These are phyloP conservation scores for Diutina catenulata DNA, from an alignment of 1,139 yeast genomes.

Conservation along the genomic window DNA sequence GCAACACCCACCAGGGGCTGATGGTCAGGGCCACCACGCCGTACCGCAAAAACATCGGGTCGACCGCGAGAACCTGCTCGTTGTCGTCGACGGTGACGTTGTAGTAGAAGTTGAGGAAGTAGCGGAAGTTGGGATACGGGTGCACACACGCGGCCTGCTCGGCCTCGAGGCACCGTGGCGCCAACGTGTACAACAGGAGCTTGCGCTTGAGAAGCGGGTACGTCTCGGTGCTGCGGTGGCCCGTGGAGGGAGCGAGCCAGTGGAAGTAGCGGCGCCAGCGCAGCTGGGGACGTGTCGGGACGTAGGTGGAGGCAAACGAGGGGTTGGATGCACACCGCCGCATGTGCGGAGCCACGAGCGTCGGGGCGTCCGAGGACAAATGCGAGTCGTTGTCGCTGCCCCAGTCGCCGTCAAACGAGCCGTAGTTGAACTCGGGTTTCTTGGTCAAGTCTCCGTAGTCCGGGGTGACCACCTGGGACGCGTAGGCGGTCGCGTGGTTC, in stretches of 20 bases:
- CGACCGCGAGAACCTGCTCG: conserved; percentile 4
- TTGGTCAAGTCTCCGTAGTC: neutral
- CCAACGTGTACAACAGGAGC: neutral
- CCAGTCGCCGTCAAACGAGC: too few species aligned
- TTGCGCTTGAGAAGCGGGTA: conserved; percentile 3
- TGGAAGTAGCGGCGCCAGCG: neutral
- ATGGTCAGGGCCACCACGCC: conserved; percentile 1
- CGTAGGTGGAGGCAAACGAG: neutral
- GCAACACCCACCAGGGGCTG: neutral
- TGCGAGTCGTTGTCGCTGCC: neutral
- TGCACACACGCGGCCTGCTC: neutral
- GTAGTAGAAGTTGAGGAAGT: neutral
- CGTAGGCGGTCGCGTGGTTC: neutral
- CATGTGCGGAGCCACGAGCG: neutral
- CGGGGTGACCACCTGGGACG: neutral
- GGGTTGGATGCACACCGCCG: neutral
- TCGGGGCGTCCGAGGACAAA: neutral
- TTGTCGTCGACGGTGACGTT: conserved; percentile 4
- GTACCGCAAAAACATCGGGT: neutral
- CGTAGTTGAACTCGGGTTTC: too few species aligned
- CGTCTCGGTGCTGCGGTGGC: neutral
- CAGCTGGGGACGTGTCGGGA: neutral
- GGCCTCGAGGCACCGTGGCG: neutral
- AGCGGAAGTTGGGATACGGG: neutral
- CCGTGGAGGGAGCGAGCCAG: conserved; percentile 2